Percentiles rank a stretch among this genome's conserved stretches.
Conservation (phyloP, 345 rosid genomes). For the Salix viminalis region DNA sequence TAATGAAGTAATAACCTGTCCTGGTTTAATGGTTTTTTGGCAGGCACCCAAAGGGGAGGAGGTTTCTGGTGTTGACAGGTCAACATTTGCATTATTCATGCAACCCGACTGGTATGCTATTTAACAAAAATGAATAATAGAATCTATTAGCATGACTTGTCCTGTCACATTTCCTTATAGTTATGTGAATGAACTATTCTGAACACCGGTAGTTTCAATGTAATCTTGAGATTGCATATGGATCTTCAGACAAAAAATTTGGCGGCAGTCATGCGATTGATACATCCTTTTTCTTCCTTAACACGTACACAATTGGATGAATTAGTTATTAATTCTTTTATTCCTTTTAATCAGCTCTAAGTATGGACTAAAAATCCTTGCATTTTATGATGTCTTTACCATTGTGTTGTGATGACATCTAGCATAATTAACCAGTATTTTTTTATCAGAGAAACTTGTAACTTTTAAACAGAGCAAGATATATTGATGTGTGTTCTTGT, state of each 20-base stretch:
- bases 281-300: no score
- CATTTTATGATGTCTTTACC: no score
- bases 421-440: no score
- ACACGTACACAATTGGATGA: background rate
- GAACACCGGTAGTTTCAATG: background rate
- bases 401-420: no score
- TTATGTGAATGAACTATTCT: background rate
- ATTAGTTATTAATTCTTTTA: no score
- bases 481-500: background rate
- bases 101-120: slow-evolving; percentile 83
- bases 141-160: background rate
- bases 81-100: slow-evolving; percentile 92
- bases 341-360: no score
- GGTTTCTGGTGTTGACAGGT: slow-evolving; percentile 61
- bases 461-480: background rate
- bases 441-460: background rate
- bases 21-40: slow-evolving; percentile 3
- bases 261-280: background rate
- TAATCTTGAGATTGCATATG: background rate
- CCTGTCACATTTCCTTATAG: background rate
- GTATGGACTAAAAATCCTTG: no score
- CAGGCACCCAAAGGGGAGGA: slow-evolving; percentile 82
- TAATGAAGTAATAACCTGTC: background rate
- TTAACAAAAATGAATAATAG: background rate
- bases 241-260: background rate